Evolutionary conservation across 2,329 filamentous ascomycete genomes (phyloP).

Genomic region (Exophiala dermatitidis): DNA sequence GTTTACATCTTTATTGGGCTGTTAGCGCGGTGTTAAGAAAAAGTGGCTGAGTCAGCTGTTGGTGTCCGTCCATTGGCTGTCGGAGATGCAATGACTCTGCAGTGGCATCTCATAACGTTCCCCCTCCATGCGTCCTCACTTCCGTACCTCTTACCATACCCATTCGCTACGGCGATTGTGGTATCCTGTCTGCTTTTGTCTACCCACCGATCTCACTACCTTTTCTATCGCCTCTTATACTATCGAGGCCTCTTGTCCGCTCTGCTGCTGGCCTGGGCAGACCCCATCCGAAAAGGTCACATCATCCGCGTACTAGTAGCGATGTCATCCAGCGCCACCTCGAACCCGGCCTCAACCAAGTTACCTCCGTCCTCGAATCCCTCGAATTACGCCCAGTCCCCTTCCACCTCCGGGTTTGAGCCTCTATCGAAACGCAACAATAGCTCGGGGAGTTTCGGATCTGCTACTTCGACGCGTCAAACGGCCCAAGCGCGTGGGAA

Average conservation of each 20-base stretch:
- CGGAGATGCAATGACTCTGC: neutral
- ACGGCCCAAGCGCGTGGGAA: constrained; percentile 54
- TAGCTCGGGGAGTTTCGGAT: constrained; percentile 37
- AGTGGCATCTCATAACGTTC: constrained; percentile 2
- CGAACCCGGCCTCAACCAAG: constrained; percentile 18
- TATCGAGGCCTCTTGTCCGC: constrained; percentile 24
- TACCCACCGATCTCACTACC: neutral
- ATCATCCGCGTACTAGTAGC: constrained; percentile 11
- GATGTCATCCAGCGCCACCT: constrained; percentile 26
- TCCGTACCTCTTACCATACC: constrained; percentile 3
- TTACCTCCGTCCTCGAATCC: constrained; percentile 14
- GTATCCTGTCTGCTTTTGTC: neutral
- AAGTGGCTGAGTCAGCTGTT: too few relatives aligned
- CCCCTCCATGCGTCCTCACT: constrained; percentile 6
- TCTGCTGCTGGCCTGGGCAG: constrained; percentile 21
- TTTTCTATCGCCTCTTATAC: neutral
- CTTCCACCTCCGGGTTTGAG: constrained; percentile 9
- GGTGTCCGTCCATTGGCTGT: neutral
- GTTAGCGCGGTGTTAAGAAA: neutral
- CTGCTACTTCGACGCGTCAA: constrained; percentile 34
- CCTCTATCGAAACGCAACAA: constrained; percentile 32
- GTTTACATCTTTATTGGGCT: neutral
- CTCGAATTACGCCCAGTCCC: constrained; percentile 20
- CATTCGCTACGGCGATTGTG: constrained; percentile 23
- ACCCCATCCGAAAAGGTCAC: constrained; percentile 6